Evolutionary conservation across 83 land plant genomes (phyloP).

Genomic region (Thuja plicata): DNA sequence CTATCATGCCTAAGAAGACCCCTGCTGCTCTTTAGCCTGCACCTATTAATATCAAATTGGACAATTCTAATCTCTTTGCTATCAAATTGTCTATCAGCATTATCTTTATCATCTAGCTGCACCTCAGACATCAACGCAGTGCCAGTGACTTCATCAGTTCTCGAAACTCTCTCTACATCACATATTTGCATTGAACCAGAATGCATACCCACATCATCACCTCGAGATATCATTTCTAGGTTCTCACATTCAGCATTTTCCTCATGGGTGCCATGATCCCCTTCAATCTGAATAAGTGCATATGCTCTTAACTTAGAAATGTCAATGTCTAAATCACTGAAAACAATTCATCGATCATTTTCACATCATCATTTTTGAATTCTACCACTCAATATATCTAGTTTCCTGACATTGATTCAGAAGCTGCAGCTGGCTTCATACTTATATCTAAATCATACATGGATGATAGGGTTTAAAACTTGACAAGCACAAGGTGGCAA

Average conservation of each 20-base stretch:
- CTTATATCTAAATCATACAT: neutral
- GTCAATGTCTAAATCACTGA: neutral
- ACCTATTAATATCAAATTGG: slow-evolving; percentile 10
- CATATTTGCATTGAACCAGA: neutral
- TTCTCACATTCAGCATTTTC: neutral
- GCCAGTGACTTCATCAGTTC: neutral
- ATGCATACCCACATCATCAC: neutral
- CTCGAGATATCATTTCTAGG: neutral
- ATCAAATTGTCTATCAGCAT: neutral
- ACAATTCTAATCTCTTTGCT: neutral
- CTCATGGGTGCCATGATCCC: neutral
- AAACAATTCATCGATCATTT: neutral
- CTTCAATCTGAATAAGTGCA: neutral
- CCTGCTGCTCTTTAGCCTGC: slow-evolving; percentile 8
- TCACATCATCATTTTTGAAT: neutral
- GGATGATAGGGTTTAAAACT: neutral
- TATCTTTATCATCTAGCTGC: neutral
- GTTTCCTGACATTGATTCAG: neutral
- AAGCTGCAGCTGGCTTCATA: neutral
- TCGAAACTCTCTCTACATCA: neutral
- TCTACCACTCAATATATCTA: neutral
- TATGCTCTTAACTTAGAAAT: neutral
- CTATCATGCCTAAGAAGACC: slow-evolving; percentile 1
- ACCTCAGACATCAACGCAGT: neutral
- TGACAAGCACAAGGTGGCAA: neutral